Conservation (phyloP, 163 green algal species). For the Volvox carteri region DNA sequence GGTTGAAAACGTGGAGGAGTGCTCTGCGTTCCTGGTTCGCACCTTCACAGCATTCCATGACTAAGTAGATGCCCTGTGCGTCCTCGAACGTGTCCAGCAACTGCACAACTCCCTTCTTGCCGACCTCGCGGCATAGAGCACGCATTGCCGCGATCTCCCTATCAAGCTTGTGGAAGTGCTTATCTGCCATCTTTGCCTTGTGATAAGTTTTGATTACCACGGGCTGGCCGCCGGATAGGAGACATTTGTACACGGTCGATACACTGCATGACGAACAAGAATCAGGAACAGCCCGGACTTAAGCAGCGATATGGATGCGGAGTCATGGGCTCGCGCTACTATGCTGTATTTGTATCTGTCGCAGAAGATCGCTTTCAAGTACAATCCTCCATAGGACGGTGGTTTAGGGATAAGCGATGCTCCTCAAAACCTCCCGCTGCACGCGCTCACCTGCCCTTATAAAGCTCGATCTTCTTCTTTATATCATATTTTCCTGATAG, state of each 20-base stretch:
- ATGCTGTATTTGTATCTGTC: no score
- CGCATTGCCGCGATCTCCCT: conserved; percentile 78
- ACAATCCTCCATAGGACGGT: no score
- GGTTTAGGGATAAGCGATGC: neutral
- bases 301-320: neutral
- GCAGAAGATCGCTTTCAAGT: no score
- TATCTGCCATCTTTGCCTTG: conserved; percentile 83
- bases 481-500: conserved; percentile 33
- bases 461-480: conserved; percentile 65
- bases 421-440: neutral
- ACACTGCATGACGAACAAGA: conserved; percentile 68
- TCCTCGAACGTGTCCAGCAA: conserved; percentile 65
- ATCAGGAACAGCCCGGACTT: neutral
- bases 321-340: neutral
- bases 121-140: neutral
- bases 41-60: conserved; percentile 84
- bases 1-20: no score
- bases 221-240: neutral
- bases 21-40: no score
- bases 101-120: conserved; percentile 61
- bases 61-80: conserved; percentile 60
- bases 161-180: conserved; percentile 83
- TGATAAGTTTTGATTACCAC: conserved; percentile 72
- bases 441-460: conserved; percentile 62
- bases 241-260: conserved; percentile 78